Percentiles rank a stretch among this genome's conserved stretches.
Evolutionary conservation across 2,329 filamentous ascomycete genomes (phyloP).

Genomic region (Macroventuria anomochaeta): DNA sequence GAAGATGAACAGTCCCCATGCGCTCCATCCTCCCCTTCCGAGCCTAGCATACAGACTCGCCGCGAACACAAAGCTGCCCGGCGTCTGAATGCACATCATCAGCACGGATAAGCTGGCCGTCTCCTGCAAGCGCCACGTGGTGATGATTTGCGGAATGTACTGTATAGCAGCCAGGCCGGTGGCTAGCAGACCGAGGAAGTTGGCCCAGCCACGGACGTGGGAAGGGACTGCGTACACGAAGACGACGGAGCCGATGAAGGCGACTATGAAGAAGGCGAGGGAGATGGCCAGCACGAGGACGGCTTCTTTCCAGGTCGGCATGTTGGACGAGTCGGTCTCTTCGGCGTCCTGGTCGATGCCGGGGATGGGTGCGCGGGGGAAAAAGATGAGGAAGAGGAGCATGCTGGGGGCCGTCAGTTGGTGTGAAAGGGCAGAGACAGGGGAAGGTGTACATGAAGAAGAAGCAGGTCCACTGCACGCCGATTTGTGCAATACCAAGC

Average conservation of each 20-base stretch:
- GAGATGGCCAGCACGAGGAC: constrained; percentile 75
- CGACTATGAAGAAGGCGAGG: constrained; percentile 75
- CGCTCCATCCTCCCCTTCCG: constrained; percentile 87
- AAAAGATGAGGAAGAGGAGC: constrained; percentile 93
- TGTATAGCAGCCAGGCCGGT: constrained; percentile 83
- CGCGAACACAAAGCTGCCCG: constrained; percentile 88
- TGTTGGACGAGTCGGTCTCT: constrained; percentile 28
- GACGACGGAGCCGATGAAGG: constrained; percentile 68
- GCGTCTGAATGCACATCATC: constrained; percentile 98
- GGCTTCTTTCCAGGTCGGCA: constrained; percentile 75
- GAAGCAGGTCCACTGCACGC: constrained; percentile 90
- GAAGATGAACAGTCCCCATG: constrained; percentile 89
- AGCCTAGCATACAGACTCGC: constrained; percentile 80
- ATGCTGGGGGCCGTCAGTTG: constrained; percentile 63
- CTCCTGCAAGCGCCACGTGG: constrained; percentile 82
- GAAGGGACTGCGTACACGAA: constrained; percentile 69
- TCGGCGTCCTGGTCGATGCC: constrained; percentile 34
- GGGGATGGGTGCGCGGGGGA: constrained; percentile 56
- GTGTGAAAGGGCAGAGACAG: background rate
- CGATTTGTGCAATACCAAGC: constrained; percentile 88
- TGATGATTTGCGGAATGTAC: constrained; percentile 94
- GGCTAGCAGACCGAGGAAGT: constrained; percentile 80
- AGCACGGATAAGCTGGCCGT: constrained; percentile 91
- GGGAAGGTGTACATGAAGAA: constrained; percentile 72
- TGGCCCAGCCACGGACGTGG: constrained; percentile 79